phyloP scores from a whole-genome alignment of 257 asterid species.

The Henckelia pumila region DNA sequence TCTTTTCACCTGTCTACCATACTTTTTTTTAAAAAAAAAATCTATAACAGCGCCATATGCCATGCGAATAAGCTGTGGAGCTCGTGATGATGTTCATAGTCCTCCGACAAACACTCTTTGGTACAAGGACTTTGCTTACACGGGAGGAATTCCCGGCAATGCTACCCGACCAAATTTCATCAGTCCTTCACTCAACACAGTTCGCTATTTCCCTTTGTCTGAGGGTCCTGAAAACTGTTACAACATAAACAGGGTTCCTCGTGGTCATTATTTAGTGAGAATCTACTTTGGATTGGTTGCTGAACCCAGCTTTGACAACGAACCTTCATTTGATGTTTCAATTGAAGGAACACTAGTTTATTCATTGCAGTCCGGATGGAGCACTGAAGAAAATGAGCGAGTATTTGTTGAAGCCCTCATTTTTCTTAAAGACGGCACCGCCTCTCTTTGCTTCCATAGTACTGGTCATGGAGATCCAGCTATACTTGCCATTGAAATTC shows the following conservation, averaged over 20 bases:
- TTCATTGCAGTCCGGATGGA: conserved; percentile 94
- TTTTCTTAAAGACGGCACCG: conserved; percentile 81
- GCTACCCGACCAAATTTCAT: conserved; percentile 72
- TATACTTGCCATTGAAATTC: conserved; percentile 85
- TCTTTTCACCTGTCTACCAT: not conserved
- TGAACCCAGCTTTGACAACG: conserved; percentile 76
- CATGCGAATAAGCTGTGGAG: conserved; percentile 94
- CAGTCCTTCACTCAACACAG: conserved; percentile 61
- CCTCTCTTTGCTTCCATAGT: conserved; percentile 91
- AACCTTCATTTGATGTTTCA: conserved; percentile 86
- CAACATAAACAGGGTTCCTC: conserved; percentile 79
- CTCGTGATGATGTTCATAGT: conserved; percentile 66
- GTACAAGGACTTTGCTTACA: conserved; percentile 88
- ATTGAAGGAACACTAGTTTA: conserved; percentile 85
- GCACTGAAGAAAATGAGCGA: conserved; percentile 76
- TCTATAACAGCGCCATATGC: conserved; percentile 78
- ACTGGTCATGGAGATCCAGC: conserved; percentile 99
- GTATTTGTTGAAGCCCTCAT: conserved; percentile 73
- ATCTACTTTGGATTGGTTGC: conserved; percentile 69
- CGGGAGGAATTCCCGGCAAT: conserved; percentile 85
- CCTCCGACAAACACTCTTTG: conserved; percentile 75
- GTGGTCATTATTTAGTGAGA: conserved; percentile 74
- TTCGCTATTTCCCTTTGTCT: conserved; percentile 79
- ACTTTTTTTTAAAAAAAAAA: not conserved
- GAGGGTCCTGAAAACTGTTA: conserved; percentile 97